These are phyloP conservation scores for Plasmodium ovale DNA, from an alignment of 169 alveolate species.

Conservation along the genomic window DNA sequence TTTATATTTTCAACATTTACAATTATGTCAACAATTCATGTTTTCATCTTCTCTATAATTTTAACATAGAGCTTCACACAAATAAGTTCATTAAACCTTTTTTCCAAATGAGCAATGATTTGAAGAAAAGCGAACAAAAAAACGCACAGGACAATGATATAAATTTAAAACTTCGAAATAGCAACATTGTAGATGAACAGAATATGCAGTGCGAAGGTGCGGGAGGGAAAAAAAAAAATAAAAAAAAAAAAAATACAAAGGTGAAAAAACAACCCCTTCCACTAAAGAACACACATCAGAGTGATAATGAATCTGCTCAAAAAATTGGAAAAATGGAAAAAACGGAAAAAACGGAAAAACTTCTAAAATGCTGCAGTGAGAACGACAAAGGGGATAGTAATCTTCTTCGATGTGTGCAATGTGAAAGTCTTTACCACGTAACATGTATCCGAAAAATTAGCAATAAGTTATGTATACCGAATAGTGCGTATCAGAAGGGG, in stretches of 20 bases:
- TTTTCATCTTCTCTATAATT: slow-evolving; percentile 44
- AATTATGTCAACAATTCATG: slow-evolving; percentile 41
- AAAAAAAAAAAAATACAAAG: neutral
- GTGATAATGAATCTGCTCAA: neutral
- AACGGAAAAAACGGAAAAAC: slow-evolving; percentile 11
- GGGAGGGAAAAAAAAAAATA: neutral
- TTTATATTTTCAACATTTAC: slow-evolving; percentile 45
- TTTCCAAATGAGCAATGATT: slow-evolving; percentile 9
- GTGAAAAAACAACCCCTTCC: neutral
- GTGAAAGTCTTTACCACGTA: slow-evolving; percentile 48
- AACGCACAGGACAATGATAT: neutral
- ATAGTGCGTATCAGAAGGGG: neutral
- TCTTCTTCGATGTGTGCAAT: slow-evolving; percentile 1
- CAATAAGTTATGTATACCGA: slow-evolving; percentile 5
- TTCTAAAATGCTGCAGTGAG: slow-evolving; percentile 39
- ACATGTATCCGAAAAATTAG: slow-evolving; percentile 11
- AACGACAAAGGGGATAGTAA: neutral
- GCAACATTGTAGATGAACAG: neutral
- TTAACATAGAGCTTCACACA: slow-evolving; percentile 17
- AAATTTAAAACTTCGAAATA: neutral
- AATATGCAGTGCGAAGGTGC: neutral
- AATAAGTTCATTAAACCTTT: slow-evolving; percentile 50
- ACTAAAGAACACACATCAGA: neutral
- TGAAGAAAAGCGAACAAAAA: neutral
- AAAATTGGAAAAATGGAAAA: neutral